phyloP scores from a whole-genome alignment of 2,329 filamentous ascomycete genomes.

The Stachybotrys elegans region DNA sequence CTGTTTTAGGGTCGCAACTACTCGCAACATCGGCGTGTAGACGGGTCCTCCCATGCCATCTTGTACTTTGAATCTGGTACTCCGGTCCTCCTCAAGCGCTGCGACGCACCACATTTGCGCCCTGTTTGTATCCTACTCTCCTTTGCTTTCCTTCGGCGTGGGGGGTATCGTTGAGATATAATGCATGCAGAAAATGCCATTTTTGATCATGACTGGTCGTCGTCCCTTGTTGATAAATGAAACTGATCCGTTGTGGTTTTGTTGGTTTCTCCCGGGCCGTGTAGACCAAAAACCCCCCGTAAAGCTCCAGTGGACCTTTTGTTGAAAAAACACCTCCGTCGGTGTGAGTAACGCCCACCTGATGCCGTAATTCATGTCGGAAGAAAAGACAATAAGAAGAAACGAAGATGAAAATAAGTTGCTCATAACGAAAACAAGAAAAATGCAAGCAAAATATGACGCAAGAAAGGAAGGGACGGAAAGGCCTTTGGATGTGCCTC shows the following conservation, averaged over 20 bases:
- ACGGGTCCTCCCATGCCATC: too few relatives aligned
- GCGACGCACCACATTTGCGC: too few relatives aligned
- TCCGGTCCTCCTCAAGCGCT: too few relatives aligned
- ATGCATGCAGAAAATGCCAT: constrained; percentile 21
- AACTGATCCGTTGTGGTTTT: constrained; percentile 14
- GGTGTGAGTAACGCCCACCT: constrained; percentile 19
- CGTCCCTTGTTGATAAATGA: background rate
- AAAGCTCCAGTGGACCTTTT: constrained; percentile 30
- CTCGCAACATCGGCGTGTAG: too few relatives aligned
- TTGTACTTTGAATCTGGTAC: too few relatives aligned
- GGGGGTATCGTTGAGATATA: constrained; percentile 36
- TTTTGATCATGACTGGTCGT: background rate
- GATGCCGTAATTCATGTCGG: constrained; percentile 7
- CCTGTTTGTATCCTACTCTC: too few relatives aligned
- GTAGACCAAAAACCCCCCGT: constrained; percentile 13
- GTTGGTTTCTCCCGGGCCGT: constrained; percentile 17
- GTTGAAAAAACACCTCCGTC: constrained; percentile 31
- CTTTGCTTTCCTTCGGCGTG: constrained; percentile 17
- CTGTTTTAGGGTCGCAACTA: too few relatives aligned
- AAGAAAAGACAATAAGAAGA: constrained; percentile 13
- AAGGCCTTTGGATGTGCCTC: too few relatives aligned
- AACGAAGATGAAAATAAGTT: background rate
- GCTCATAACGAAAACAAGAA: background rate
- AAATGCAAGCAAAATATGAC: background rate
- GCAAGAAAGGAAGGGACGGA: background rate